Conservation (phyloP, 2,329 filamentous ascomycete genomes). For the Aspergillus sp. region DNA sequence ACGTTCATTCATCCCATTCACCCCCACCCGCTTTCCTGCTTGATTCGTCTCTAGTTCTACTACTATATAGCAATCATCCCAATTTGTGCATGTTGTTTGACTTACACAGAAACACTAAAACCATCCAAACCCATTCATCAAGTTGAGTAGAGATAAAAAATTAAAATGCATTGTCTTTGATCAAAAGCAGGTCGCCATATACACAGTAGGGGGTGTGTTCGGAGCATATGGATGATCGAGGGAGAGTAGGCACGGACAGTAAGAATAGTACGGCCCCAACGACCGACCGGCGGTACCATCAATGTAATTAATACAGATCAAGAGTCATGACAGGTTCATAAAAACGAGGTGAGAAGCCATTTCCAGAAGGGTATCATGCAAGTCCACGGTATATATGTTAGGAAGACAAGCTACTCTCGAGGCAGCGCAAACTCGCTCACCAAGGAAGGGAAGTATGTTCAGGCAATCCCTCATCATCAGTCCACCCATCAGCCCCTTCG, state of each 20-base stretch:
- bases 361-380: constrained; percentile 15
- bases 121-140: too few relatives aligned
- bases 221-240: not conserved
- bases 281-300: not conserved
- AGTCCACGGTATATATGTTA: constrained; percentile 1
- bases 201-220: not conserved
- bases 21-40: not conserved
- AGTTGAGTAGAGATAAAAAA: too few relatives aligned
- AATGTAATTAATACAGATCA: not conserved
- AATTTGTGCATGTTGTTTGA: too few relatives aligned
- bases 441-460: constrained; percentile 15
- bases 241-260: not conserved
- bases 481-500: constrained; percentile 23
- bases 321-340: constrained; percentile 4
- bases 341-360: constrained; percentile 1
- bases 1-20: not conserved
- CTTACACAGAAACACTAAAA: too few relatives aligned
- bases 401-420: not conserved
- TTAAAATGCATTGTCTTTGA: not conserved
- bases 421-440: constrained; percentile 10
- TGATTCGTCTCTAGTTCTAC: too few relatives aligned
- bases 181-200: not conserved
- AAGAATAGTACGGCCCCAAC: not conserved
- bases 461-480: constrained; percentile 20
- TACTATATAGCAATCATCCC: too few relatives aligned